Conservation (phyloP, 345 rosid species). For the Rubroshorea leprosula region DNA sequence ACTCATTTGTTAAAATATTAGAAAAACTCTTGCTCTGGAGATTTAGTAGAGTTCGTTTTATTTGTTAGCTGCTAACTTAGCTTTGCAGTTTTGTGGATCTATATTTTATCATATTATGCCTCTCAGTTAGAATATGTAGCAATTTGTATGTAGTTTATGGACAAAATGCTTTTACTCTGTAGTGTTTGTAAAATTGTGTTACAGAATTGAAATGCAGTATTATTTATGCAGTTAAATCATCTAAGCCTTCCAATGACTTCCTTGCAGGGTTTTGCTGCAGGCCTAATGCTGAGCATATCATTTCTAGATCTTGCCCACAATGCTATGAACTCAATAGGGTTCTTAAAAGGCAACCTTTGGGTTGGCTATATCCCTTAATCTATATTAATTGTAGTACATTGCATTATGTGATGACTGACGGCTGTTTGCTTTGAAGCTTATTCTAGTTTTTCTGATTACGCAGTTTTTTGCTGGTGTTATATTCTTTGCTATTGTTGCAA, state of each 20-base stretch:
- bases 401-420: not conserved
- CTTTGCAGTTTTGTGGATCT: too few relatives aligned
- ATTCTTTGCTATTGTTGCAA: slow-evolving; percentile 77
- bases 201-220: too few relatives aligned
- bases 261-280: slow-evolving; percentile 95
- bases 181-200: too few relatives aligned
- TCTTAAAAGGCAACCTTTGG: slow-evolving; percentile 94
- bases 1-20: too few relatives aligned
- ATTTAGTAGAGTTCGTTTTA: too few relatives aligned
- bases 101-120: too few relatives aligned
- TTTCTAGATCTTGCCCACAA: slow-evolving; percentile 96
- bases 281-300: slow-evolving; percentile 95
- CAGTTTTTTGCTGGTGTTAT: slow-evolving; percentile 94
- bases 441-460: slow-evolving; percentile 25
- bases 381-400: slow-evolving; percentile 14
- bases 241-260: slow-evolving; percentile 20
- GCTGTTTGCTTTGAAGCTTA: slow-evolving; percentile 17
- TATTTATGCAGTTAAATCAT: slow-evolving; percentile 9
- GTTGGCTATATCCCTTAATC: slow-evolving; percentile 38
- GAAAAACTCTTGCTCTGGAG: too few relatives aligned
- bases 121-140: too few relatives aligned
- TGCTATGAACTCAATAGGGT: slow-evolving; percentile 93
- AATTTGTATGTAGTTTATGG: too few relatives aligned
- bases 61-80: too few relatives aligned
- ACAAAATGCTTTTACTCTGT: too few relatives aligned